Evolutionary conservation across 345 rosid genomes (phyloP).

Genomic region (Lepidium aucheri): DNA sequence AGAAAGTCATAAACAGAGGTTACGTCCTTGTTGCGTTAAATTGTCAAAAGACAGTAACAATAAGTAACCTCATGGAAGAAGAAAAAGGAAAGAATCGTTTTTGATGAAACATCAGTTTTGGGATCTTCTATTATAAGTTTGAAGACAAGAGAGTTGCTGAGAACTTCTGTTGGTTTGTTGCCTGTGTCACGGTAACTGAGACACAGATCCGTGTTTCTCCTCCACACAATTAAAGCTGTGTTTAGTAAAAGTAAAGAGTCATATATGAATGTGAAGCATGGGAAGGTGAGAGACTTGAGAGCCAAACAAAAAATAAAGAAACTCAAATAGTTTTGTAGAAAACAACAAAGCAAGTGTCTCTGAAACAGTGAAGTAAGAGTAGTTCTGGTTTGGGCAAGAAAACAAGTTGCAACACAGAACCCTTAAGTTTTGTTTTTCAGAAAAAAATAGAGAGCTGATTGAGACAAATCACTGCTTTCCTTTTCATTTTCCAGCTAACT

Average conservation of each 20-base stretch:
- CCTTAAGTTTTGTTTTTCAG: conserved; percentile 12
- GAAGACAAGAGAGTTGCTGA: conserved; percentile 13
- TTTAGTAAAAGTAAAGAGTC: neutral
- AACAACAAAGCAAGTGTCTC: conserved; percentile 22
- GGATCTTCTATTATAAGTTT: conserved; percentile 22
- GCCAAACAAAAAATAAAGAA: conserved; percentile 10
- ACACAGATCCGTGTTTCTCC: conserved; percentile 21
- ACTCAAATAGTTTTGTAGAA: conserved; percentile 4
- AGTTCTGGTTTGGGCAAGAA: conserved; percentile 19
- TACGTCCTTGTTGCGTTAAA: conserved; percentile 11
- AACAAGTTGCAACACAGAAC: conserved; percentile 23
- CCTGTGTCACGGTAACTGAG: conserved; percentile 11
- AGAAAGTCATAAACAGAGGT: neutral
- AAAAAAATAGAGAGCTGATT: conserved; percentile 18
- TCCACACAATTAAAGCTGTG: conserved; percentile 6
- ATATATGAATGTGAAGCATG: conserved; percentile 11
- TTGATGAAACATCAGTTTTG: conserved; percentile 23
- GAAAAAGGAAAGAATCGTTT: neutral
- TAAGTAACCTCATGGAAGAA: conserved; percentile 1
- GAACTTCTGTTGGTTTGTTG: conserved; percentile 16
- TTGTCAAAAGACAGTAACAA: conserved; percentile 15
- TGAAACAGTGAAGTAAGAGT: conserved; percentile 17
- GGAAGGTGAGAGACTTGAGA: conserved; percentile 15
- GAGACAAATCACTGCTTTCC: conserved; percentile 24
- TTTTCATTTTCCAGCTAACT: conserved; percentile 24